These are phyloP conservation scores for Chaetomidium leptoderma DNA, from an alignment of 495 filamentous ascomycete genomes.

Conservation along the genomic window DNA sequence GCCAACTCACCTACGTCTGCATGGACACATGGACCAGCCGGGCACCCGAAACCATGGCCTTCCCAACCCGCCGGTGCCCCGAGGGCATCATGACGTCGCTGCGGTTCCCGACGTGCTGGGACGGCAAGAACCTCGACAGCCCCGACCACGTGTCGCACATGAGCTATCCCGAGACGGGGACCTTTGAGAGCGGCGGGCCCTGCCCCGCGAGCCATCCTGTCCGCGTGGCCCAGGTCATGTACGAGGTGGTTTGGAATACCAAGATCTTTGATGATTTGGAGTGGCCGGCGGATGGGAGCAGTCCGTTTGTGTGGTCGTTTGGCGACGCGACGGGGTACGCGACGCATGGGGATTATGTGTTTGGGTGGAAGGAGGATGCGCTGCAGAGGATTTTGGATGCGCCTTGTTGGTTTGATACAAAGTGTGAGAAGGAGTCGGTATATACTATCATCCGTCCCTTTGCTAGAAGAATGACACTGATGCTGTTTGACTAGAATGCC, in stretches of 20 bases:
- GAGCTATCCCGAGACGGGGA: constrained; percentile 33
- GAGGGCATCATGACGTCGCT: constrained; percentile 41
- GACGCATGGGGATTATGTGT: constrained; percentile 42
- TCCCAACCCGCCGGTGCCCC: not conserved
- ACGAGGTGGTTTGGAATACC: constrained; percentile 43
- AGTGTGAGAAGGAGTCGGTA: constrained; percentile 1
- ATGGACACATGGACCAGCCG: not conserved
- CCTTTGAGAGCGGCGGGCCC: constrained; percentile 29
- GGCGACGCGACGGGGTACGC: constrained; percentile 39
- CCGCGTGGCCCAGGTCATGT: constrained; percentile 36
- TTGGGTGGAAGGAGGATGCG: constrained; percentile 41
- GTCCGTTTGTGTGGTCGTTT: constrained; percentile 47
- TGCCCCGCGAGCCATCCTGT: constrained; percentile 37
- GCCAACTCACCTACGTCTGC: constrained; percentile 2
- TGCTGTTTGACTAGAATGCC: not conserved
- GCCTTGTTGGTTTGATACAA: constrained; percentile 24
- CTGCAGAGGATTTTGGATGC: constrained; percentile 39
- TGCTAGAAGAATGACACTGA: no score
- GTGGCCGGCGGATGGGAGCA: constrained; percentile 42
- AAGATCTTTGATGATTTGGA: constrained; percentile 33
- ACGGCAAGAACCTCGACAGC: constrained; percentile 33
- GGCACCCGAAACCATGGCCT: not conserved
- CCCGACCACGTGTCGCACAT: constrained; percentile 42
- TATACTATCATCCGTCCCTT: not conserved
- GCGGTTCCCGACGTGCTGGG: constrained; percentile 36